Evolutionary conservation across 2,329 filamentous ascomycete genomes (phyloP).

Genomic region (Aspergillus ustus): DNA sequence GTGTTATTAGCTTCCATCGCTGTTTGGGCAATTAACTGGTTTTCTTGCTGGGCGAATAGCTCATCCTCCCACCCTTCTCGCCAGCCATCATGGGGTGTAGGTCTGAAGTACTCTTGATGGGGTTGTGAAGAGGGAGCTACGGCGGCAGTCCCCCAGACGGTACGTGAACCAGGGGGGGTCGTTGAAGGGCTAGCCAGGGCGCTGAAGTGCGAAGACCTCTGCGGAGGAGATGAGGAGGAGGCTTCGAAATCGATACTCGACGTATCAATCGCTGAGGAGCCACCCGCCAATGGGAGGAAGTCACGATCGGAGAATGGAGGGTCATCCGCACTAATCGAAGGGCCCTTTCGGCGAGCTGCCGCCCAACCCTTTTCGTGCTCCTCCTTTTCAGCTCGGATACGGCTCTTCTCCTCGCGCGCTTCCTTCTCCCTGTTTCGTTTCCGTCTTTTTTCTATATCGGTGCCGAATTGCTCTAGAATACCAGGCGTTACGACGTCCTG

Average conservation of each 20-base stretch:
- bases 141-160: slow-evolving; percentile 88
- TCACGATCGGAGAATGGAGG: slow-evolving; percentile 63
- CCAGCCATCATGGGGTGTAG: slow-evolving; percentile 76
- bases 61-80: slow-evolving; percentile 81
- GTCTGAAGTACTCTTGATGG: slow-evolving; percentile 43
- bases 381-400: slow-evolving; percentile 77
- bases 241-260: slow-evolving; percentile 34
- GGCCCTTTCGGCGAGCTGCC: slow-evolving; percentile 66
- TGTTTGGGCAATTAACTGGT: slow-evolving; percentile 54
- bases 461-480: slow-evolving; percentile 74
- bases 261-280: slow-evolving; percentile 27
- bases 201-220: slow-evolving; percentile 48
- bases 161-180: slow-evolving; percentile 75
- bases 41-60: slow-evolving; percentile 65
- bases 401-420: slow-evolving; percentile 81
- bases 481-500: slow-evolving; percentile 81
- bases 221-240: slow-evolving; percentile 48
- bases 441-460: slow-evolving; percentile 75
- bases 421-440: slow-evolving; percentile 83
- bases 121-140: slow-evolving; percentile 64
- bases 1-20: slow-evolving; percentile 36
- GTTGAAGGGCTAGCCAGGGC: slow-evolving; percentile 76
- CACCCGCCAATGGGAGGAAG: slow-evolving; percentile 65
- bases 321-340: slow-evolving; percentile 52
- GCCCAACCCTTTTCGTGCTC: slow-evolving; percentile 73